A percentile compares a stretch with the other conserved stretches of the same genome.
Evolutionary conservation across 2,329 filamentous ascomycete species (phyloP).

Genomic region (Golovinomyces cichoracearum): DNA sequence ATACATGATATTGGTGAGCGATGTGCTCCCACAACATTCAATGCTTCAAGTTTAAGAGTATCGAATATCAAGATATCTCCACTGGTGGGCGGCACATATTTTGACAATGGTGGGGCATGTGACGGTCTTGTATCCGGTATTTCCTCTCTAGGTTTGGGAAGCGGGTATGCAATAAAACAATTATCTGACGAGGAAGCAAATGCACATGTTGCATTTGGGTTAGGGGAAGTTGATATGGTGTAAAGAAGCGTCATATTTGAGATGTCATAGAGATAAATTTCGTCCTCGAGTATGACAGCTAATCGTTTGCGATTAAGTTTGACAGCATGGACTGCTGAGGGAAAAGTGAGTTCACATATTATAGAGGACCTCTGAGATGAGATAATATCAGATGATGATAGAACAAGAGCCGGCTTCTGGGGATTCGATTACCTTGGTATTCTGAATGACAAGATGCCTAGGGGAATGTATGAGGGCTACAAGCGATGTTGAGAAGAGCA

Average conservation of each 20-base stretch:
- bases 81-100: conserved; percentile 58
- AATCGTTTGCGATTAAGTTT: conserved; percentile 83
- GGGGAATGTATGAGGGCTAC: conserved; percentile 85
- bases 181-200: conserved; percentile 85
- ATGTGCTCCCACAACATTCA: conserved; percentile 89
- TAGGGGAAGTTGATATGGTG: conserved; percentile 82
- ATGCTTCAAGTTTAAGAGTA: conserved; percentile 62
- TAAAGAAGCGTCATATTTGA: conserved; percentile 91
- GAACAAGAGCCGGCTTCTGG: background rate
- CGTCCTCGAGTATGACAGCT: conserved; percentile 77
- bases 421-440: conserved; percentile 52
- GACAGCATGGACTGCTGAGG: conserved; percentile 82
- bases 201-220: conserved; percentile 72
- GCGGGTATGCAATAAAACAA: conserved; percentile 82
- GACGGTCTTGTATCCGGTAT: conserved; percentile 33
- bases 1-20: conserved; percentile 75
- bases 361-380: conserved; percentile 35
- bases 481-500: conserved; percentile 94
- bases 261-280: conserved; percentile 96
- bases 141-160: conserved; percentile 47
- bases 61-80: conserved; percentile 89
- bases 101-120: conserved; percentile 59
- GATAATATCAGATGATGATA: conserved; percentile 1
- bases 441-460: conserved; percentile 78
- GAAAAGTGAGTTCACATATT: conserved; percentile 96